Conservation (phyloP, 768 basidiomycete genomes). For the Leucocoprinus birnbaumii region DNA sequence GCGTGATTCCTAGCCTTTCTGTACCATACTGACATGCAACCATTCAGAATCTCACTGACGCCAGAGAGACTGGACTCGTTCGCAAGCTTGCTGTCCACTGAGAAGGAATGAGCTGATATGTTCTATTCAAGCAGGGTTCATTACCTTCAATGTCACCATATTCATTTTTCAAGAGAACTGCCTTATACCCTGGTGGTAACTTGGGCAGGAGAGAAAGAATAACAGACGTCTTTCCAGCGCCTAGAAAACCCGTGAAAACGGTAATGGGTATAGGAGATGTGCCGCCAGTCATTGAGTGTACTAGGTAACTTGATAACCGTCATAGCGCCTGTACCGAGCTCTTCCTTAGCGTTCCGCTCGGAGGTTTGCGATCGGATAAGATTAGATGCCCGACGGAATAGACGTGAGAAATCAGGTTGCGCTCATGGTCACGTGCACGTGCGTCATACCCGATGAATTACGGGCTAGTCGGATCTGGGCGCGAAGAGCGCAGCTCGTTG, state of each 20-base stretch:
- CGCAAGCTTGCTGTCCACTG: constrained; percentile 91
- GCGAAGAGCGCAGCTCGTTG: background rate
- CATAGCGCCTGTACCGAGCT: background rate
- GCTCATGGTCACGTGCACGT: background rate
- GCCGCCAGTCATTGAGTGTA: background rate
- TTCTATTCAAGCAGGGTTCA: background rate
- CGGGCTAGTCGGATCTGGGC: background rate
- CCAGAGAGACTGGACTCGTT: constrained; percentile 80
- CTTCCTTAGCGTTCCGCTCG: background rate
- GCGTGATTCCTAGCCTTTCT: background rate
- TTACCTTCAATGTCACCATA: constrained; percentile 93
- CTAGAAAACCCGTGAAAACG: constrained; percentile 93
- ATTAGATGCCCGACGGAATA: background rate
- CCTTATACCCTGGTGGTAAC: constrained; percentile 82
- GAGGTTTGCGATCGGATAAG: background rate
- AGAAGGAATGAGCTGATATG: background rate
- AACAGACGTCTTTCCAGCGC: constrained; percentile 76
- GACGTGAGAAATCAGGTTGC: background rate
- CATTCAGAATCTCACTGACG: constrained; percentile 92
- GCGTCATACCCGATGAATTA: background rate
- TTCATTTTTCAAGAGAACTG: constrained; percentile 93
- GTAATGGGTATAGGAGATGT: constrained; percentile 71
- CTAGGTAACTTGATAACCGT: background rate
- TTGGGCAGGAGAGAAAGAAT: constrained; percentile 83
- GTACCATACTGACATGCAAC: constrained; percentile 76